Conservation (phyloP, 805 yeast genomes). For the Teunomyces cretensis region DNA sequence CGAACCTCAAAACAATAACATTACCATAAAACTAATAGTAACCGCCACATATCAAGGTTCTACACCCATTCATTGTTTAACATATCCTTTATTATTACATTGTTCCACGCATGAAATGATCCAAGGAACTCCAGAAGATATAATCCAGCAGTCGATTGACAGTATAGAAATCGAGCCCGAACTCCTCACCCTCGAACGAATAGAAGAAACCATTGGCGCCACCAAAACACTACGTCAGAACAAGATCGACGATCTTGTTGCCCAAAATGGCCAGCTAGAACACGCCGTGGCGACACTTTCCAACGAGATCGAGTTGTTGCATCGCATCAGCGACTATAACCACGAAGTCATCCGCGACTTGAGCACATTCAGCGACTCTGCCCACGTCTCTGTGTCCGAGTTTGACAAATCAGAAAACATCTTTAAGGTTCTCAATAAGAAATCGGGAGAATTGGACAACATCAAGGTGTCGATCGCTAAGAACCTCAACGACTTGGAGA, state of each 20-base stretch:
- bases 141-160: constrained; percentile 44
- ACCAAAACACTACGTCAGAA: constrained; percentile 28
- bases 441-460: constrained; percentile 39
- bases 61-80: too few relatives aligned
- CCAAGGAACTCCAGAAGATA: constrained; percentile 31
- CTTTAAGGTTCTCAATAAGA: constrained; percentile 25
- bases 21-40: too few relatives aligned
- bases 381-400: constrained; percentile 12
- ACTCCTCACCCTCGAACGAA: constrained; percentile 43
- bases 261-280: constrained; percentile 9
- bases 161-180: constrained; percentile 55
- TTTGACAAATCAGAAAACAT: constrained; percentile 19
- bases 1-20: too few relatives aligned
- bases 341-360: constrained; percentile 16
- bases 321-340: constrained; percentile 20
- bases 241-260: constrained; percentile 14
- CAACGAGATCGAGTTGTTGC: constrained; percentile 17
- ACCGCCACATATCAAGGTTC: too few relatives aligned
- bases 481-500: constrained; percentile 49
- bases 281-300: constrained; percentile 7
- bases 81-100: too few relatives aligned
- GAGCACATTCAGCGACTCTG: constrained; percentile 18
- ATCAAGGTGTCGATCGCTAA: constrained; percentile 52
- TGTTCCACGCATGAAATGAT: constrained; percentile 21
- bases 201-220: constrained; percentile 35